A percentile compares a stretch with the other conserved stretches of the same genome.
These are phyloP conservation scores for Chalciporus chontae DNA, from an alignment of 768 basidiomycete genomes.

Conservation along the genomic window DNA sequence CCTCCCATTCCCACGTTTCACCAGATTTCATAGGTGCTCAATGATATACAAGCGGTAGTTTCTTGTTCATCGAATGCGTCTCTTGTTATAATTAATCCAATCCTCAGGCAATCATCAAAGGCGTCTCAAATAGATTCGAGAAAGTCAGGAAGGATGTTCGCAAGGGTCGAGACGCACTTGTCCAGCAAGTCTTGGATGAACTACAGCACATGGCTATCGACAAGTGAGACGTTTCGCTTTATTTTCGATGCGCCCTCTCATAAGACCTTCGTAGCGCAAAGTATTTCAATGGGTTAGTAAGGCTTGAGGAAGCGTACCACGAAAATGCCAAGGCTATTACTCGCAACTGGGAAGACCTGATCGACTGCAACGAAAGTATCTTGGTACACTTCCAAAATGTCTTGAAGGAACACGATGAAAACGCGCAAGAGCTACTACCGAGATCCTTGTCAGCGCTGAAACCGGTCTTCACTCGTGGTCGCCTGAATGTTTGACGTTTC, in stretches of 20 bases:
- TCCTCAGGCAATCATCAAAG: conserved; percentile 45
- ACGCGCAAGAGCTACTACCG: conserved; percentile 46
- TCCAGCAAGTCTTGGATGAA: conserved; percentile 42
- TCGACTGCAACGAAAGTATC: conserved; percentile 37
- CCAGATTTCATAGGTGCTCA: conserved; percentile 38
- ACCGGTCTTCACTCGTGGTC: conserved; percentile 12
- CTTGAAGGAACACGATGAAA: conserved; percentile 48
- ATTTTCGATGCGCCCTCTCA: conserved; percentile 3
- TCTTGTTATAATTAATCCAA: conserved; percentile 12
- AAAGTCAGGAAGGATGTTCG: conserved; percentile 45
- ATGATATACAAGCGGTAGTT: conserved; percentile 46
- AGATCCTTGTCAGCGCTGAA: conserved; percentile 37
- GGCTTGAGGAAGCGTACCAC: conserved; percentile 54
- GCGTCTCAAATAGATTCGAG: conserved; percentile 46
- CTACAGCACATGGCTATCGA: conserved; percentile 40
- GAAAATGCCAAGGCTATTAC: conserved; percentile 38
- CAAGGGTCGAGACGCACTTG: conserved; percentile 42
- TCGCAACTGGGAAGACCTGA: conserved; percentile 40
- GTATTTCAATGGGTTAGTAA: conserved; percentile 52
- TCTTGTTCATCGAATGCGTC: neutral
- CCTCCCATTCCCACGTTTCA: neutral
- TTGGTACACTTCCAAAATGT: conserved; percentile 34
- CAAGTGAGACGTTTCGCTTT: conserved; percentile 16
- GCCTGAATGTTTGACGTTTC: conserved; percentile 5
- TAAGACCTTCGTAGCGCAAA: conserved; percentile 34